These are phyloP conservation scores for Haberlea rhodopensis DNA, from an alignment of 257 asterid genomes.

Conservation along the genomic window DNA sequence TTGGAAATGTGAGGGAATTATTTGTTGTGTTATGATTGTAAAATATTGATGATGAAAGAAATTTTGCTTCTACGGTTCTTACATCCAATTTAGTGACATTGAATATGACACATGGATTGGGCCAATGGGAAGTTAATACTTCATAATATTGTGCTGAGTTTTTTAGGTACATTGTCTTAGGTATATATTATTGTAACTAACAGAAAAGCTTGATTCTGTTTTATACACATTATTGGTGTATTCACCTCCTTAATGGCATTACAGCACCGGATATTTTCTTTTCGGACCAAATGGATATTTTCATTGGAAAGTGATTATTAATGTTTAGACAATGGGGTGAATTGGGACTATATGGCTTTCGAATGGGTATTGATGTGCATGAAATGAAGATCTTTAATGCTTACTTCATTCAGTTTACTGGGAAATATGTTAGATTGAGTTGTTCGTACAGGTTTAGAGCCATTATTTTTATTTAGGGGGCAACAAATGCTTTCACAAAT, in stretches of 20 bases:
- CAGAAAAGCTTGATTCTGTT: not conserved
- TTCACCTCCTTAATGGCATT: not conserved
- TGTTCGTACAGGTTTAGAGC: too few species aligned
- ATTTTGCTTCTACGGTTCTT: not conserved
- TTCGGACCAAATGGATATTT: not conserved
- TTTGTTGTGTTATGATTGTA: not conserved
- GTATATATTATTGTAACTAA: not conserved
- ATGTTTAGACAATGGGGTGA: not conserved
- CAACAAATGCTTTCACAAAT: too few species aligned
- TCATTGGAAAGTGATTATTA: not conserved
- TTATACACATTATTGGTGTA: too few species aligned
- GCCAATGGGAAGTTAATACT: not conserved
- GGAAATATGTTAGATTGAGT: not conserved
- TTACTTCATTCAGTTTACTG: not conserved
- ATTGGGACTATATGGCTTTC: too few species aligned
- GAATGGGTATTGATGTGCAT: too few species aligned
- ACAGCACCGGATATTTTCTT: not conserved
- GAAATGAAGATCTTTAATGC: not conserved
- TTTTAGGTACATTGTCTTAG: not conserved
- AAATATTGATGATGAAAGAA: not conserved
- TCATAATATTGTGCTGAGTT: not conserved
- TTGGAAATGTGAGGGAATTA: not conserved
- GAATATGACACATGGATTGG: not conserved
- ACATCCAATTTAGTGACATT: not conserved
- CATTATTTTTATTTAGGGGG: too few species aligned